A percentile compares a stretch with the other conserved stretches of the same genome.
These are phyloP conservation scores for Porcisia deanei DNA, from an alignment of 208 protist species.

Conservation along the genomic window DNA sequence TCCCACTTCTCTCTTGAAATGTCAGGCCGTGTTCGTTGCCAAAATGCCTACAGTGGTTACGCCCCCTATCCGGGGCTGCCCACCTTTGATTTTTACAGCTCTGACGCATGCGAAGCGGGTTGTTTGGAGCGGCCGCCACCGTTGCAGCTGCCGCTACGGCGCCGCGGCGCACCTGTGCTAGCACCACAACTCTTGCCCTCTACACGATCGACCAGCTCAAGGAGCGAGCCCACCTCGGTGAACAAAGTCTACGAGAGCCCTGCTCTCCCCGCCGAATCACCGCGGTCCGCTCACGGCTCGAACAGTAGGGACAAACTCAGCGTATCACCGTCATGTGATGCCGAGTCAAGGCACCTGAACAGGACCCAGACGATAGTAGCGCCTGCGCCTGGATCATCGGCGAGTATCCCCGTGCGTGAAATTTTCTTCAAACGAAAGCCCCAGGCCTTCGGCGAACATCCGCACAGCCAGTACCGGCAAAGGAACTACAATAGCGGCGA, in stretches of 20 bases:
- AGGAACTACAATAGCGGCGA: neutral
- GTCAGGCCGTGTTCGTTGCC: neutral
- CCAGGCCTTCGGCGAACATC: neutral
- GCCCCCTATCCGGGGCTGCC: neutral
- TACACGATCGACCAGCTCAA: conserved; percentile 8
- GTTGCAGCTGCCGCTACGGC: conserved; percentile 16
- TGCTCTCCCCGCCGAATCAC: neutral
- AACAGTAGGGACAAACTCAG: neutral
- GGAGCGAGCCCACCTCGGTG: neutral
- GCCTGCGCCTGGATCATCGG: neutral
- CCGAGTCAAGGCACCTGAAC: neutral
- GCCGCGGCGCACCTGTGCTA: conserved; percentile 21
- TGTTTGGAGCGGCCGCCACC: neutral
- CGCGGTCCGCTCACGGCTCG: neutral
- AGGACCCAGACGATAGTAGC: neutral
- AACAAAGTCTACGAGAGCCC: conserved; percentile 11
- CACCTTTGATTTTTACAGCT: conserved; percentile 16
- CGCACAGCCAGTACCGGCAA: neutral
- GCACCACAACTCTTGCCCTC: conserved; percentile 15
- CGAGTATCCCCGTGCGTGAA: neutral
- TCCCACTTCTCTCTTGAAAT: neutral
- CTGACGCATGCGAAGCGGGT: neutral
- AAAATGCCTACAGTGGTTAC: neutral
- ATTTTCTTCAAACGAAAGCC: neutral
- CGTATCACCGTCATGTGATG: neutral